Percentiles rank a stretch among this genome's conserved stretches.
phyloP scores from a whole-genome alignment of 305 asterid species.

The Salvia sclarea region DNA sequence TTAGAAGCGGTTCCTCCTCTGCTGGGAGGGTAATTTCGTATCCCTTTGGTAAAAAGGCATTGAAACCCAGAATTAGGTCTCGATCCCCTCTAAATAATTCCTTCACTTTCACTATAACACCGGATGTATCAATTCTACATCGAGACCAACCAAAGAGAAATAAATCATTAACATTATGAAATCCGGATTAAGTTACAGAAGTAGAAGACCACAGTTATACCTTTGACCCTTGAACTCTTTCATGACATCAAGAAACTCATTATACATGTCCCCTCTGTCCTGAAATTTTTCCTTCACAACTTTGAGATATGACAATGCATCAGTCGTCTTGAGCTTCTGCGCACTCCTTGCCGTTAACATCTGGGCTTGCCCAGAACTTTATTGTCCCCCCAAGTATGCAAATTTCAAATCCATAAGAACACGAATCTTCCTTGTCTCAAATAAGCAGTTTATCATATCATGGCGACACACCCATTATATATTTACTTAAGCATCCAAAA shows the following conservation, averaged over 20 bases:
- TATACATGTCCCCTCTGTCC: slow-evolving; percentile 69
- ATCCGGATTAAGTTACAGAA: slow-evolving; percentile 2
- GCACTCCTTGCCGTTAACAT: slow-evolving; percentile 61
- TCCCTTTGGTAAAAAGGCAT: slow-evolving; percentile 87
- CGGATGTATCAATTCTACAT: slow-evolving; percentile 69
- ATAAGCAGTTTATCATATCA: background rate
- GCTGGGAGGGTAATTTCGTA: slow-evolving; percentile 59
- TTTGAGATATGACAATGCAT: slow-evolving; percentile 81
- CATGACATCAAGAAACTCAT: slow-evolving; percentile 86
- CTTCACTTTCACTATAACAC: slow-evolving; percentile 77
- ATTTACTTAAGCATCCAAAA: background rate
- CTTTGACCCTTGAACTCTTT: slow-evolving; percentile 88
- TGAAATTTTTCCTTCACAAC: slow-evolving; percentile 74
- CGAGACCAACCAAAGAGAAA: slow-evolving; percentile 29
- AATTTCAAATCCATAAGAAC: slow-evolving; percentile 23
- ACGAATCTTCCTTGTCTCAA: background rate
- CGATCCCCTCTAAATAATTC: slow-evolving; percentile 71
- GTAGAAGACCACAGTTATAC: slow-evolving; percentile 33
- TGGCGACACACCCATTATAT: background rate
- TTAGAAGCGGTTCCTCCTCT: slow-evolving; percentile 55
- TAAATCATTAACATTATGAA: background rate
- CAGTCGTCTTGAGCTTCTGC: slow-evolving; percentile 62
- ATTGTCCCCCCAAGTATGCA: slow-evolving; percentile 29
- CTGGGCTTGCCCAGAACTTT: slow-evolving; percentile 64
- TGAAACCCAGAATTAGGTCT: slow-evolving; percentile 87